Evolutionary conservation across 805 yeast species (phyloP).

Genomic region (Starmerella geochares): DNA sequence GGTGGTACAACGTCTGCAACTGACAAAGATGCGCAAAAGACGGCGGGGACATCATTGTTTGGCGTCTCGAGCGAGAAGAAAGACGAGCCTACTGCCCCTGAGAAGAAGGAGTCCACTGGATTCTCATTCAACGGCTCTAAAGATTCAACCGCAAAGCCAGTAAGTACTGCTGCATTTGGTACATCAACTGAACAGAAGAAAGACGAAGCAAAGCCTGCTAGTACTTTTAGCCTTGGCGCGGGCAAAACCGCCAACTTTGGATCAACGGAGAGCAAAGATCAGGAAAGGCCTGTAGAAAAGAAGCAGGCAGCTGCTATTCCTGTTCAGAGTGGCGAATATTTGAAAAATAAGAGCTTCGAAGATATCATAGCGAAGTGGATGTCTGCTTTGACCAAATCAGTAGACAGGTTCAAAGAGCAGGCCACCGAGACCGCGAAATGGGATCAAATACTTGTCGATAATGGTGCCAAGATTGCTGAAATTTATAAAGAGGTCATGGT

Average conservation of each 20-base stretch:
- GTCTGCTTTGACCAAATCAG: conserved; percentile 61
- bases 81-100: conserved; percentile 2
- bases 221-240: conserved; percentile 16
- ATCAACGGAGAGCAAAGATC: conserved; percentile 15
- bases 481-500: conserved; percentile 65
- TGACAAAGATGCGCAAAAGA: background rate
- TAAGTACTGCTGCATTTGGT: background rate
- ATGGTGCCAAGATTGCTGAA: conserved; percentile 74
- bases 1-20: background rate
- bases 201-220: conserved; percentile 19
- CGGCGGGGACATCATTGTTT: background rate
- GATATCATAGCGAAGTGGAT: conserved; percentile 93
- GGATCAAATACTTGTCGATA: conserved; percentile 74
- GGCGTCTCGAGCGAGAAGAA: conserved; percentile 14
- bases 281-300: conserved; percentile 15
- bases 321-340: conserved; percentile 40
- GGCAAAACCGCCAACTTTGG: background rate
- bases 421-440: conserved; percentile 67
- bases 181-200: conserved; percentile 6
- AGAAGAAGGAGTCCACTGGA: background rate
- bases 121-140: background rate
- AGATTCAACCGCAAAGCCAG: conserved; percentile 8
- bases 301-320: conserved; percentile 13
- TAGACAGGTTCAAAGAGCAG: conserved; percentile 63
- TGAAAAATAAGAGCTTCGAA: conserved; percentile 85